Evolutionary conservation across 805 yeast genomes (phyloP), one percentile per base, ranked within the genome.

Genomic region (Cyberlindnera bimundalis): DNA sequence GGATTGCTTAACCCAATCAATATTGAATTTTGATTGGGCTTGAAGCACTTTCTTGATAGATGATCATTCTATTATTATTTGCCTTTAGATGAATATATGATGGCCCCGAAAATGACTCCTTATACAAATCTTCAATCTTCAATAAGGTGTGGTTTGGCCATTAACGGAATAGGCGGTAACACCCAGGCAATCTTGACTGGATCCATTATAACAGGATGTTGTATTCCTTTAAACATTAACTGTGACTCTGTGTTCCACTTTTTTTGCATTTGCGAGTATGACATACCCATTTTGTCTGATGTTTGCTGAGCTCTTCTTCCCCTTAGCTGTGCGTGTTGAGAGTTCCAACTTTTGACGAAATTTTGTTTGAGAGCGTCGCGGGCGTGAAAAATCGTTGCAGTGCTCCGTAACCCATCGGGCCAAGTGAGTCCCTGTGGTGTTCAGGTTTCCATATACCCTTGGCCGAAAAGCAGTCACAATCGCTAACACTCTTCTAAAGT

Each of bases 361-460:
- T 50, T 50, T 50, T 47, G 52, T 47, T 47, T 47, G 52, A 42
- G 45, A 26, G 38, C n/a, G 26, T 21, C 40, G 37, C 42, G 41
- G 26, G 30, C 43, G 44, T 36, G 41, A 35, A 40, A 40, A 41
- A 31, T 43, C 28, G 29, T 33, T 18, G 18, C 35, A 32, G 44
- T 33, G 47, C 43, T 32, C 12, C 47, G 28, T 37, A 39, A 38
- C 47, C 43, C 19, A 21, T 7, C n/a, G 10, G 5, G n/a, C n/a
- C n/a, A n/a, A n/a, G 28, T 9, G 33, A 10, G 34, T 24, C 10
- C 20, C 23, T 16, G 28, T 40, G 51, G 47, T 47, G 51, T 42
- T 11, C 35, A 34, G 51, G 37, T 47, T 43, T 26, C n/a, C n/a
- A n/a, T n/a, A n/a, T n/a, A n/a, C n/a, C n/a, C n/a, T n/a, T n/a